Conservation (phyloP, 2,329 filamentous ascomycete species). For the Trichoderma breve region DNA sequence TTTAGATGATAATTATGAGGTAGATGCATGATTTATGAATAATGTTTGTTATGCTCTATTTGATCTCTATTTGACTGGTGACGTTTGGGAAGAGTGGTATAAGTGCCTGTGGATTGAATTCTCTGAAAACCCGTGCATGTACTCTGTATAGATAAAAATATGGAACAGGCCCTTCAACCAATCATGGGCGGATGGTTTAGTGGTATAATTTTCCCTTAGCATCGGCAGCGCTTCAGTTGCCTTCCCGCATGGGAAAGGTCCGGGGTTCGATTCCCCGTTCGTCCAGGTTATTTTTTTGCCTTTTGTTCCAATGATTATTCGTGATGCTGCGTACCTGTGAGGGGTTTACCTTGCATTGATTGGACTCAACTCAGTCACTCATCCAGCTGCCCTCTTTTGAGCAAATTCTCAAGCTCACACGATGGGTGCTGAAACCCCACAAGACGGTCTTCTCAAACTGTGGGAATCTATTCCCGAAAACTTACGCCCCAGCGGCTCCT, state of each 20-base stretch:
- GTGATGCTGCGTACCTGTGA: no score
- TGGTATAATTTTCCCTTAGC: slow-evolving; percentile 23
- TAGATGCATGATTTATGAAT: neutral
- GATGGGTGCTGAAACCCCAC: no score
- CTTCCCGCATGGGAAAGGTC: slow-evolving; percentile 21
- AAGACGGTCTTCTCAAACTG: no score
- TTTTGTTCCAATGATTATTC: neutral
- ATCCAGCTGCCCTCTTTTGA: no score
- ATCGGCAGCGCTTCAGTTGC: neutral
- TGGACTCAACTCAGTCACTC: no score
- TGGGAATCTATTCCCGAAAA: no score
- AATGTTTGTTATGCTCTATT: slow-evolving; percentile 6
- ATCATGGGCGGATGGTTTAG: slow-evolving; percentile 22
- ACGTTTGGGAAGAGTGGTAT: neutral
- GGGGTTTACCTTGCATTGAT: no score
- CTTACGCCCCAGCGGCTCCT: no score
- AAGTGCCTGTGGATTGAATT: neutral
- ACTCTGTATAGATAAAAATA: neutral
- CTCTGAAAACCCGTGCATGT: no score
- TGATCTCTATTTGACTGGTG: neutral
- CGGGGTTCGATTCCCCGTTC: slow-evolving; percentile 24
- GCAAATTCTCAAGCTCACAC: no score
- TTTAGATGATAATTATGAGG: neutral
- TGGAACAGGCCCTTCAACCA: neutral
- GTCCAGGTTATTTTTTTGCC: slow-evolving; percentile 19